These are phyloP conservation scores for Coniochaeta hoffmannii DNA, from an alignment of 2,329 filamentous ascomycete species.

Conservation along the genomic window DNA sequence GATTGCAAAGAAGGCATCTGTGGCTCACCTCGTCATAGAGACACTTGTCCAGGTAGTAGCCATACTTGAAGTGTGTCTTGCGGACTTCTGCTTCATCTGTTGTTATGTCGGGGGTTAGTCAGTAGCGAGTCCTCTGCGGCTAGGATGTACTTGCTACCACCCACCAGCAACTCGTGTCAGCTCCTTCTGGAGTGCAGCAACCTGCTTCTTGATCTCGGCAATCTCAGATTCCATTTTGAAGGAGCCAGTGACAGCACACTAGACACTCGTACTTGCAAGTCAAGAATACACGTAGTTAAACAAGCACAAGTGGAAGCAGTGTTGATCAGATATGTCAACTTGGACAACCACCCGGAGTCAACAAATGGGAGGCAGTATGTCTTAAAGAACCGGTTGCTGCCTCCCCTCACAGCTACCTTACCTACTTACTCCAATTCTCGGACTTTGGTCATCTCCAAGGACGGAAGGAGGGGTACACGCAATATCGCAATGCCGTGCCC, in stretches of 20 bases:
- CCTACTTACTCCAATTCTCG: background rate
- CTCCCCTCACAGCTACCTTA: background rate
- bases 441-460: background rate
- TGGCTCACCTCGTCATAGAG: conserved; percentile 46
- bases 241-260: background rate
- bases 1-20: background rate
- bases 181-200: conserved; percentile 25
- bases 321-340: background rate
- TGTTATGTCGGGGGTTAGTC: conserved; percentile 2
- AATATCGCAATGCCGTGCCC: background rate
- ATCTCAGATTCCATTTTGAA: conserved; percentile 25
- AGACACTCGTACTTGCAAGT: background rate
- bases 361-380: background rate
- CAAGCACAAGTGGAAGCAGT: background rate
- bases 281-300: background rate
- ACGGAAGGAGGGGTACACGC: background rate
- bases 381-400: background rate
- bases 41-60: conserved; percentile 53
- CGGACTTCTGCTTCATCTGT: conserved; percentile 45
- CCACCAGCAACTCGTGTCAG: conserved; percentile 23
- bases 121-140: background rate
- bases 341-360: background rate
- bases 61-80: conserved; percentile 50
- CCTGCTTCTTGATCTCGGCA: conserved; percentile 27
- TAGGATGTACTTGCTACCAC: background rate